Evolutionary conservation across 345 rosid species (phyloP).

Genomic region (Gossypium stocksii): DNA sequence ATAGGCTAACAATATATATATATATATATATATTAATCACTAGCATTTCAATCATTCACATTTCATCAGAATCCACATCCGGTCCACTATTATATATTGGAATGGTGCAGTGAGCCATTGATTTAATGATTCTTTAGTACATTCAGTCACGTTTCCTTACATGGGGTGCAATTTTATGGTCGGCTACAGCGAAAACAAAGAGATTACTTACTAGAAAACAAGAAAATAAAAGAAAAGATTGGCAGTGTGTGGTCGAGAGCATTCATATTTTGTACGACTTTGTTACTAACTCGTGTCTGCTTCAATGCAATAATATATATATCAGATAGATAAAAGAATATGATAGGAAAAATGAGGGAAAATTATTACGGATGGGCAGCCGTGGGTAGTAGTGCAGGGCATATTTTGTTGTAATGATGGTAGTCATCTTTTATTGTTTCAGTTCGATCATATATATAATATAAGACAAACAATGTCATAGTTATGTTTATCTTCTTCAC

Average conservation of each 20-base stretch:
- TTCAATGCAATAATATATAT: not conserved
- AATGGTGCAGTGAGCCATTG: not conserved
- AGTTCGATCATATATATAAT: too few species aligned
- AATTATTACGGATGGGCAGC: too few species aligned
- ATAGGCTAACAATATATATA: not conserved
- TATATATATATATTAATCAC: not conserved
- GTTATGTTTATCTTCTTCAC: too few species aligned
- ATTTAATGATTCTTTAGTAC: not conserved
- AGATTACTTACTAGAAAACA: not conserved
- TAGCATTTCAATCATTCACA: constrained; percentile 10
- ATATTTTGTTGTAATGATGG: too few species aligned
- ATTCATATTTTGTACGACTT: not conserved
- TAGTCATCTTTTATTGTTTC: too few species aligned
- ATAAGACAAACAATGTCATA: too few species aligned
- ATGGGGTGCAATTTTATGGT: constrained; percentile 10
- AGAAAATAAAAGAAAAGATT: not conserved
- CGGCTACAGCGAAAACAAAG: constrained; percentile 1
- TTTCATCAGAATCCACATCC: not conserved
- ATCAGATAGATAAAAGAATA: not conserved
- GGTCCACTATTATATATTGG: not conserved
- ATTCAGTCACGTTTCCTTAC: constrained; percentile 18
- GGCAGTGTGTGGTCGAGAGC: not conserved
- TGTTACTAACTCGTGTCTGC: not conserved
- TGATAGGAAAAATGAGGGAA: not conserved
- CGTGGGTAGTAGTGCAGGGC: too few species aligned